phyloP scores from a whole-genome alignment of 2,329 filamentous ascomycete species.

The Canariomyces notabilis region DNA sequence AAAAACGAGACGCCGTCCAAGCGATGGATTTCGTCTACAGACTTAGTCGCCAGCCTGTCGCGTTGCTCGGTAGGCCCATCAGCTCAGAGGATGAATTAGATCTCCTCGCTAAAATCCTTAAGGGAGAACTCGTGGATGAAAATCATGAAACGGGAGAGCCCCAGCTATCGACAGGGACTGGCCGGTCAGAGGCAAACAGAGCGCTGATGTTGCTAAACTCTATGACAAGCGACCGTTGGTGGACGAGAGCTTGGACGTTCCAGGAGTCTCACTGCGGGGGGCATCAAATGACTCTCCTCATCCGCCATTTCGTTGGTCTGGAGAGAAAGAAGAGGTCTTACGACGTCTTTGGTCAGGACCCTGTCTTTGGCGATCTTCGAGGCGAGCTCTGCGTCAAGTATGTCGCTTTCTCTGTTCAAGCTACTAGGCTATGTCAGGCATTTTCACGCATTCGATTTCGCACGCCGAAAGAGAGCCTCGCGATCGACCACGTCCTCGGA shows the following conservation, averaged over 20 bases:
- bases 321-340: background rate
- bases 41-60: conserved; percentile 28
- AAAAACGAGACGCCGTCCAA: conserved; percentile 27
- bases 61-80: conserved; percentile 24
- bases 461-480: too few species aligned
- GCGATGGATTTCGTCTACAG: conserved; percentile 33
- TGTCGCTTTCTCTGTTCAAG: too few species aligned
- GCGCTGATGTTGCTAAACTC: background rate
- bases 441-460: too few species aligned
- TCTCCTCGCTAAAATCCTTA: conserved; percentile 20
- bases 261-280: background rate
- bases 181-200: background rate
- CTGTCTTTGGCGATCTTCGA: too few species aligned
- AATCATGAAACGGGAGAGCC: background rate
- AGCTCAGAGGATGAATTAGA: conserved; percentile 11
- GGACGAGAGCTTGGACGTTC: background rate
- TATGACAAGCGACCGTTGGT: background rate
- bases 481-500: too few species aligned
- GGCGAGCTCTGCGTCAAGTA: too few species aligned
- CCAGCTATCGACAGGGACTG: background rate
- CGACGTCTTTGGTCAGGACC: too few species aligned
- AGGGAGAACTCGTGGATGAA: conserved; percentile 18
- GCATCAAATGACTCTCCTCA: background rate
- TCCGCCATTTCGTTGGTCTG: background rate
- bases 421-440: too few species aligned